Evolutionary conservation across 192 early-diverging fungal species (phyloP).

Genomic region (Coemansia sp.): DNA sequence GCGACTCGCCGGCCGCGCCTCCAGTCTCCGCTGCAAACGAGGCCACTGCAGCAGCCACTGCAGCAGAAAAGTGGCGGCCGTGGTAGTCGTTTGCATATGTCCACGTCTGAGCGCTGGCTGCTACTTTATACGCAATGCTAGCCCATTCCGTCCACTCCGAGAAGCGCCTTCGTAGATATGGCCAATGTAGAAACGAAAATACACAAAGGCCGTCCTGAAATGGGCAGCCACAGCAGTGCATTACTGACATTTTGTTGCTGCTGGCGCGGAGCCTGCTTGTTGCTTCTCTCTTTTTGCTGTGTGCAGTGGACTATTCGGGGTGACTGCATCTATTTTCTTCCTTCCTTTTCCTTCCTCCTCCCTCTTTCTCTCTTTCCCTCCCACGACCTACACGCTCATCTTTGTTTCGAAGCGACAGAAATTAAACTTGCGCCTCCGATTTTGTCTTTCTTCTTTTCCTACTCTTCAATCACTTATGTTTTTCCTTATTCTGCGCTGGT

Average conservation of each 20-base stretch:
- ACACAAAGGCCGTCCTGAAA: not conserved
- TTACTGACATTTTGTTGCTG: too few relatives aligned
- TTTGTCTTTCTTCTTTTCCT: not conserved
- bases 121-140: not conserved
- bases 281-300: too few relatives aligned
- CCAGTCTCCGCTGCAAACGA: constrained; percentile 13
- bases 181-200: too few relatives aligned
- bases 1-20: not conserved
- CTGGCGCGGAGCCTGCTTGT: not conserved
- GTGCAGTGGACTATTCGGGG: not conserved
- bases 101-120: not conserved
- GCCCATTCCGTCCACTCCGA: not conserved
- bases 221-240: too few relatives aligned
- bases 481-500: not conserved
- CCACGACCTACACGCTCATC: not conserved
- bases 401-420: not conserved
- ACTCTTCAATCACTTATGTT: not conserved
- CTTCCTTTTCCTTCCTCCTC: not conserved
- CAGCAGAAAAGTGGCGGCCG: constrained; percentile 48
- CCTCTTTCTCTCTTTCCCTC: not conserved
- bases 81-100: constrained; percentile 18
- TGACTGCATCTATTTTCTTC: not conserved
- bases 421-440: not conserved
- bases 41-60: constrained; percentile 3
- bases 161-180: too few relatives aligned